These are phyloP conservation scores for Trichopus zeylanicus DNA, from an alignment of 116 monocot species.

Conservation along the genomic window DNA sequence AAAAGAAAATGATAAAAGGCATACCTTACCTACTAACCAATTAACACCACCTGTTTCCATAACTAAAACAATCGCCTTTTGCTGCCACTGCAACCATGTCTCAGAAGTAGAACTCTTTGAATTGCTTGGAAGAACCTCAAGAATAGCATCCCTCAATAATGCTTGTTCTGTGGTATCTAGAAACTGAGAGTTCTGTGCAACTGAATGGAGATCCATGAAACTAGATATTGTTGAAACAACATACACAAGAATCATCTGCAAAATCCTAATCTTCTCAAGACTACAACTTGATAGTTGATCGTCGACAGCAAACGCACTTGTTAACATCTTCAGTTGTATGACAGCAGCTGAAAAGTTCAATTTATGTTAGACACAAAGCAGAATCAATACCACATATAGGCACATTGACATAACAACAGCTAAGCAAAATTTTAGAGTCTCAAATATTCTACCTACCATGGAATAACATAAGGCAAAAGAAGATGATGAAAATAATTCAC, in stretches of 20 bases:
- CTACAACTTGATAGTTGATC: conserved; percentile 34
- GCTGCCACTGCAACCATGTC: conserved; percentile 43
- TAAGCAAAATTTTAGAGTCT: too few relatives aligned
- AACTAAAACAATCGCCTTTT: conserved; percentile 63
- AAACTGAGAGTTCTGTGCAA: conserved; percentile 18
- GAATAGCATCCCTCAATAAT: conserved; percentile 15
- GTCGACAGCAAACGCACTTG: conserved; percentile 49
- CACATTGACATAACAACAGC: not conserved
- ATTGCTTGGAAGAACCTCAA: conserved; percentile 19
- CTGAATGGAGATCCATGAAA: conserved; percentile 63
- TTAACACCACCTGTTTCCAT: conserved; percentile 98
- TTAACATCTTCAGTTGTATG: conserved; percentile 72
- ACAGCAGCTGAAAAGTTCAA: conserved; percentile 53
- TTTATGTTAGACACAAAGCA: not conserved
- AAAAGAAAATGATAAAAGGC: conserved; percentile 17
- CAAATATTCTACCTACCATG: too few relatives aligned
- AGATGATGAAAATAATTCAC: not conserved
- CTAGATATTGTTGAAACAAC: conserved; percentile 59
- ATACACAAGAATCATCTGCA: conserved; percentile 77
- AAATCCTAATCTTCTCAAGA: conserved; percentile 38
- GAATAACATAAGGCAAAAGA: not conserved
- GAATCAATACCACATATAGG: too few relatives aligned
- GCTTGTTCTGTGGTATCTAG: conserved; percentile 17
- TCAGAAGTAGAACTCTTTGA: conserved; percentile 31
- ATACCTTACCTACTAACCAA: conserved; percentile 97